Base-by-base conservation (phyloP, 306 rosid species). In the Rubus parviflorus region DNA sequence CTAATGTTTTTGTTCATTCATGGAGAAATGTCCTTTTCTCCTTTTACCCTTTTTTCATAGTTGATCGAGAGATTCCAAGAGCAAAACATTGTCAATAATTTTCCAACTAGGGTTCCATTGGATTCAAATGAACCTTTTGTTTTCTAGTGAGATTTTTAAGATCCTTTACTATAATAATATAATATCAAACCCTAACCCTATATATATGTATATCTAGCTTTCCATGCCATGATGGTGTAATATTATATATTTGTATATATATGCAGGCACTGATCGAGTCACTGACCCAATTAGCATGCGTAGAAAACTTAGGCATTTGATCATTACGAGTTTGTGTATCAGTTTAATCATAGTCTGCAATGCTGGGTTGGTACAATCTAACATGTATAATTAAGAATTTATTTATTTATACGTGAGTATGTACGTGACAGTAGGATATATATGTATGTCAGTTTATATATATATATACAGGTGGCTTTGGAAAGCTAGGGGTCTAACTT, bases 1-100 rank as follows among this genome's bases (percentile, higher is more conserved):
- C 71, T 65, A 70, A 77, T 76, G 74, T 82, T 62, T 85, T 79
- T 68, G 66, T 53, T 69, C 77, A 75, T 51, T 57, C 43, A 58
- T 49, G 75, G 67, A 56, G 19, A 42, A 40, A 19, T n/a, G 77
- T 56, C 63, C 8, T 57, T 41, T 76, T 77, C 51, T 48, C 41
- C 19, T 56, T 80, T 61, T 17, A 14, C 53, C 48, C 61, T 22
- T 45, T 68, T 70, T 20, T 70, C 63, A 48, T 62, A 7, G 20
- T 62, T 15, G 68, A 35, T 45, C 7, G 7, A 45, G n/a, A 62
- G 68, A 62, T 62, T 62, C 68, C 68, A 62, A 35, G 43, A 62
- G 68, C 7, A 35, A 35, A 4, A 9, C 1, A 58, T 22, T 58
- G 23, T 58, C 68, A 35, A 58, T 58, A 23, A 23, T 58, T 58